Evolutionary conservation across 208 protist genomes (phyloP).

Genomic region (Herpetomonas samuelpessoai): DNA sequence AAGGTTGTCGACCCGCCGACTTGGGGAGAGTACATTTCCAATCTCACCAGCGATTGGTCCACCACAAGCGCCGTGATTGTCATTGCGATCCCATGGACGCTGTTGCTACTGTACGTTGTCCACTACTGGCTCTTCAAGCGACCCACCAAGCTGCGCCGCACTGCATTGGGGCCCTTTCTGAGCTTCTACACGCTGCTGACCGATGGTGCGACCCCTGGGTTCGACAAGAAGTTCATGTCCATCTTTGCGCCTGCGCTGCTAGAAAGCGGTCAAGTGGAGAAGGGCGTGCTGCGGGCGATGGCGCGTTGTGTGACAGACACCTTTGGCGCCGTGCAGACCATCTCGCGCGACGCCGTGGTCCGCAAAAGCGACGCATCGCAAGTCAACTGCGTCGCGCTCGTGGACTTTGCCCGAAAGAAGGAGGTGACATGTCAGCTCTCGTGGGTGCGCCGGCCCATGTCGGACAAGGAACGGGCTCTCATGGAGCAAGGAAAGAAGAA

Average conservation of each 20-base stretch:
- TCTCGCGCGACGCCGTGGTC: conserved; percentile 49
- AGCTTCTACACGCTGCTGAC: conserved; percentile 72
- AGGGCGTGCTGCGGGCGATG: conserved; percentile 77
- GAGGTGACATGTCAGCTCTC: conserved; percentile 66
- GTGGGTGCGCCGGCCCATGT: conserved; percentile 43
- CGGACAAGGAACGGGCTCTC: conserved; percentile 20
- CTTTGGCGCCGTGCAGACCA: conserved; percentile 46
- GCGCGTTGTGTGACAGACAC: conserved; percentile 54
- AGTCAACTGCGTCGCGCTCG: conserved; percentile 69
- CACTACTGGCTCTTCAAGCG: conserved; percentile 53
- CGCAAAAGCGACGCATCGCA: conserved; percentile 41
- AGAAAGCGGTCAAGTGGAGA: conserved; percentile 40
- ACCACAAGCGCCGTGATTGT: conserved; percentile 17
- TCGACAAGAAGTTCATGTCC: conserved; percentile 64
- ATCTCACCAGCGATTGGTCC: conserved; percentile 18
- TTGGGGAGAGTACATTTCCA: conserved; percentile 15
- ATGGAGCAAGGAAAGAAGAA: conserved; percentile 5
- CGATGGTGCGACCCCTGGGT: conserved; percentile 58
- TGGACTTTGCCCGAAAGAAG: conserved; percentile 68
- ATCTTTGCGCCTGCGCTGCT: conserved; percentile 76
- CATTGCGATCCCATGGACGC: conserved; percentile 38
- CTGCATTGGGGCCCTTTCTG: conserved; percentile 50
- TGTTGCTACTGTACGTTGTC: conserved; percentile 31
- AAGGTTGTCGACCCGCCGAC: conserved; percentile 2
- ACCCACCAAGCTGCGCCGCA: conserved; percentile 22